Conservation (phyloP, 2,329 filamentous ascomycete species). For the Neofusicoccum umdonicola region DNA sequence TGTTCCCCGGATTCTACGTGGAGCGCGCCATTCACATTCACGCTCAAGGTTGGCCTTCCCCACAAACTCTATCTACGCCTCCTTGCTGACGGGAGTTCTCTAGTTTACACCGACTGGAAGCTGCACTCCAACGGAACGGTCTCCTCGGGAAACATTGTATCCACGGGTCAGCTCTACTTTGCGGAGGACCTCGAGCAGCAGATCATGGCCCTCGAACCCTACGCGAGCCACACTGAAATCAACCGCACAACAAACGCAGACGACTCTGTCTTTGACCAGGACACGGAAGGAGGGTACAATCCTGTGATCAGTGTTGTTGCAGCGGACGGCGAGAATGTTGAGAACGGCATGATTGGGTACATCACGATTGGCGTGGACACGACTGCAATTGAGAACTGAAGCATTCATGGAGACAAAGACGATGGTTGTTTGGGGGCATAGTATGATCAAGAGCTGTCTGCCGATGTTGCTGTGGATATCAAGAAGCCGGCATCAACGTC, state of each 20-base stretch:
- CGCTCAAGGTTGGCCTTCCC: conserved; percentile 16
- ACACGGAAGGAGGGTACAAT: conserved; percentile 20
- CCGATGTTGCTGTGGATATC: no score
- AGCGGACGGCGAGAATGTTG: conserved; percentile 33
- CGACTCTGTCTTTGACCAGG: conserved; percentile 23
- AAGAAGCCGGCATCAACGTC: no score
- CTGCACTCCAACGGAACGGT: conserved; percentile 32
- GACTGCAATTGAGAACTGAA: not conserved
- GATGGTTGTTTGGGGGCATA: no score
- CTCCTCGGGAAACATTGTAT: conserved; percentile 27
- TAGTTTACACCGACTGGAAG: conserved; percentile 23
- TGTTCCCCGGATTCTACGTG: conserved; percentile 28
- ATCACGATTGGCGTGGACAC: conserved; percentile 35
- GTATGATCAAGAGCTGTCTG: no score
- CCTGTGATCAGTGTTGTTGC: conserved; percentile 30
- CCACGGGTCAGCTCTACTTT: conserved; percentile 36
- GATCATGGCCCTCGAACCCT: conserved; percentile 37
- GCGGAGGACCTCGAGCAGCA: conserved; percentile 28
- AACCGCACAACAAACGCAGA: conserved; percentile 35
- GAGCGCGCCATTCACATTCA: conserved; percentile 27
- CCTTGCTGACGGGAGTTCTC: not conserved
- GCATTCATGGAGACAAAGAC: no score
- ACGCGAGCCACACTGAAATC: conserved; percentile 34
- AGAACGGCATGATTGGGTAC: conserved; percentile 38
- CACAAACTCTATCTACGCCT: not conserved